Evolutionary conservation across 2,329 filamentous ascomycete genomes (phyloP), one percentile per base, ranked within the genome.

Genomic region (Zymoseptoria crescenta): DNA sequence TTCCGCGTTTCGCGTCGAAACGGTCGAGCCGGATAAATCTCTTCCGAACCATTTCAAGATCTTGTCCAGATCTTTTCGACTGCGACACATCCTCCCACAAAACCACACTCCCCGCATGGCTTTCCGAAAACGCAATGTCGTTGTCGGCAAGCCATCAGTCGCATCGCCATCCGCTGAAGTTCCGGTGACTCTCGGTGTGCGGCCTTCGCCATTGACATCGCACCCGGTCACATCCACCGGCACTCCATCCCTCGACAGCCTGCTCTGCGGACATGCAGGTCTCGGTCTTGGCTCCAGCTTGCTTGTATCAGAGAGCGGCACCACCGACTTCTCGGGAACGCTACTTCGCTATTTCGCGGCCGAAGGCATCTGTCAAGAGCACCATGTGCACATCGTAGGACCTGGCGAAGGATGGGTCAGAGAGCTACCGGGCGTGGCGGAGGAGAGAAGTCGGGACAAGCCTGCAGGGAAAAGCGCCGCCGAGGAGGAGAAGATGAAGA

Each of bases 181-280:
- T 24, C n/a, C 56, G 5, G 19, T 41, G 19, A 75, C 78, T 50
- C 35, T 45, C 9, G 86, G 86, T 19, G 81, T 91, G 21, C 85
- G 93, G 54, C 90, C 93, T 16, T 99, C 94, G 10, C 90, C 92
- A 52, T 78, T 96, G 30, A 92, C 96, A 71, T 93, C 93, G 58
- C 86, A 91, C 53, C 81, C 86, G 45, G 96, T 90, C 7, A 97
- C 89, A 1, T 99, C 94, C 0, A 97, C 94, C 0, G 94, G 94
- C 21, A 93, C 91, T 0, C 81, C 85, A 3, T 96, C 91, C 19
- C 78, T 99, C 49, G 94, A 99, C 70, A 84, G 84, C 60, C 80
- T 96, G 19, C 79, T 99, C 1, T 91, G 91, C 49, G 91, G 93
- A 0, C 93, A 97, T 76, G 83, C 87, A 4, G 94, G 94, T 0